A percentile compares a stretch with the other conserved stretches of the same genome.
Conservation (phyloP, 129 eudicot species). For the Artemisia annua region DNA sequence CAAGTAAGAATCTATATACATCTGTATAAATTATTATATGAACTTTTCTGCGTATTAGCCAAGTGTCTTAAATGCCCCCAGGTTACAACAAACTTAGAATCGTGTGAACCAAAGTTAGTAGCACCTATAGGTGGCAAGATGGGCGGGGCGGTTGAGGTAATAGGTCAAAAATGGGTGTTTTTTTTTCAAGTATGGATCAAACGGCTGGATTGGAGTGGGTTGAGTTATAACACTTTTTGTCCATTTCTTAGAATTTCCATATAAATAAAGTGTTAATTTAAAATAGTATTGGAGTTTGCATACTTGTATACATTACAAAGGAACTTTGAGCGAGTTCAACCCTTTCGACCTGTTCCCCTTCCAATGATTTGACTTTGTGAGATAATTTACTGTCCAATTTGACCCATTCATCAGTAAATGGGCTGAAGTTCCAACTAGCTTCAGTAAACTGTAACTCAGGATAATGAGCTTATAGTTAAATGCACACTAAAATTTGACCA, state of each 20-base stretch:
- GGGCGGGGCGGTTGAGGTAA: not conserved
- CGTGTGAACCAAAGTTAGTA: no score
- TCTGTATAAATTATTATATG: not conserved
- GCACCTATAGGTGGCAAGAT: no score
- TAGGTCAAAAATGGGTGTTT: no score
- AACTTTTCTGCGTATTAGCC: conserved; percentile 2
- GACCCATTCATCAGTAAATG: not conserved
- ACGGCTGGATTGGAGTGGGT: no score
- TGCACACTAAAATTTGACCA: not conserved
- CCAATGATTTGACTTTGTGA: not conserved
- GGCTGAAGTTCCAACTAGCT: not conserved
- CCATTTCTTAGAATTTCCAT: not conserved
- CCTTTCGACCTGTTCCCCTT: not conserved
- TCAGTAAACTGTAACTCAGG: not conserved
- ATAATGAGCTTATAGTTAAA: not conserved
- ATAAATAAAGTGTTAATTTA: not conserved
- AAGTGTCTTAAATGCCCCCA: not conserved
- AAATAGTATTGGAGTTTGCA: not conserved
- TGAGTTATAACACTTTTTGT: no score
- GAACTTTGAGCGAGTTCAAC: not conserved
- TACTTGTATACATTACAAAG: not conserved
- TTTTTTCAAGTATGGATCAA: no score
- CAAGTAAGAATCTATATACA: conserved; percentile 58
- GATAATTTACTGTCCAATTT: not conserved
- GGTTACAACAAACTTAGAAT: not conserved